Base-by-base conservation (phyloP, 2,329 filamentous ascomycete species). In the Penicillium palitans region DNA sequence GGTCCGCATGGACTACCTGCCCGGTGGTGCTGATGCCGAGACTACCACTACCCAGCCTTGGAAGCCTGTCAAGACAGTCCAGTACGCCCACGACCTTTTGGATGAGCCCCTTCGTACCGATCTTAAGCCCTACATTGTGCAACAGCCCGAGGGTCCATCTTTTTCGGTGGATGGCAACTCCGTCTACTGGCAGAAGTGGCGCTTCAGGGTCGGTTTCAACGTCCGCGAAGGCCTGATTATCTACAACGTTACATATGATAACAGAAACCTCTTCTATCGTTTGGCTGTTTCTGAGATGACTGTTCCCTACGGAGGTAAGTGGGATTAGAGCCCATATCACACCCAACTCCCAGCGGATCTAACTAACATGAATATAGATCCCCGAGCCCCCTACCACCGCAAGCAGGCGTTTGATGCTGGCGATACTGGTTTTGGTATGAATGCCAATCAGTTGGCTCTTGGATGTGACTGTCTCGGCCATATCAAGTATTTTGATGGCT, bases 381-480 rank as follows among this genome's bases (percentile, higher is more conserved):
- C 87, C 6, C 81, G 87, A 4, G 81, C 84, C 50, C 87, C 87
- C 3, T 90, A 82, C 72, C 85, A 89, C 74, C 86, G 86, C 71
- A 90, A 90, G 72, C 82, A 85, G 6, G 87, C 87, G 0, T 90
- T 90, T 63, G 87, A 90, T 71, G 79, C 89, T 25, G 87, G 87
- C 33, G 87, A 90, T 70, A 85, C 81, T 39, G 83, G 86, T 33
- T 85, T 86, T 13, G 87, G 87, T 45, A 79, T 86, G 58, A 88
- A 86, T 78, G 85, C 87, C 58, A 90, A 90, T 70, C 85, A 89
- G 68, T 78, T 90, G 2, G 83, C 87, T 65, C 78, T 90, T 2
- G 87, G 87, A 29, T 90, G 87, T 66, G 87, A 90, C 70, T 90
- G 87, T 66, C 78, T 90, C 1, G 87, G 87, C 4, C 84, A 85